phyloP scores from a whole-genome alignment of 1,284 basidiomycete species.

The Ganoderma lucidum region DNA sequence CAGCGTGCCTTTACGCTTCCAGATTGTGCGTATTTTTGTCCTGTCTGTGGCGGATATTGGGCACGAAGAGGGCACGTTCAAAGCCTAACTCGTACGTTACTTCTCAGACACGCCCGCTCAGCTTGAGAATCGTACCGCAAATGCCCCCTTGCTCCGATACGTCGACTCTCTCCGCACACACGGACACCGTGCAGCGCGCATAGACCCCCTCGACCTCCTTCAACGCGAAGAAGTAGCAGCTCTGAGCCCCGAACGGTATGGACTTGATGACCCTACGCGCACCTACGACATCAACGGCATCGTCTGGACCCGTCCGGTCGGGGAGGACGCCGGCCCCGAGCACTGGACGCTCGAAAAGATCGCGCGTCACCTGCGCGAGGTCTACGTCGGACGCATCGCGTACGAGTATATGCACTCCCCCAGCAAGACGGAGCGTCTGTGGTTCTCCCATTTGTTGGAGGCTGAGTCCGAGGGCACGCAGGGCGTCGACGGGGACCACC shows the following conservation, averaged over 20 bases:
- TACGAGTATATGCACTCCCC: constrained; percentile 93
- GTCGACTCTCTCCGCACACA: constrained; percentile 86
- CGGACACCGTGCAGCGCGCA: constrained; percentile 81
- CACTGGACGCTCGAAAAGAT: constrained; percentile 79
- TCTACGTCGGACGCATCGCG: constrained; percentile 85
- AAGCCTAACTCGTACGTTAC: background rate
- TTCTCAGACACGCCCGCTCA: constrained; percentile 75
- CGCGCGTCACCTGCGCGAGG: constrained; percentile 68
- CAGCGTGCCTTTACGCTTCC: constrained; percentile 70
- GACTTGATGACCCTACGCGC: constrained; percentile 60
- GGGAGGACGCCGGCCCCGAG: constrained; percentile 53
- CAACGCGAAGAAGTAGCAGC: constrained; percentile 87
- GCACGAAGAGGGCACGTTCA: background rate
- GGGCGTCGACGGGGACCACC: constrained; percentile 41
- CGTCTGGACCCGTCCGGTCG: constrained; percentile 71
- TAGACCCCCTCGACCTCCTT: constrained; percentile 88
- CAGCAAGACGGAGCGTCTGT: constrained; percentile 80
- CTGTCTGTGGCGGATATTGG: background rate
- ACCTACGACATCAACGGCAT: constrained; percentile 84
- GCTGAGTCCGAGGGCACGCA: constrained; percentile 54
- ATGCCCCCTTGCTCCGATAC: constrained; percentile 85
- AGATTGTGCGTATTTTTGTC: constrained; percentile 68
- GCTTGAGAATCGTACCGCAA: constrained; percentile 75
- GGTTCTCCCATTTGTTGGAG: constrained; percentile 88
- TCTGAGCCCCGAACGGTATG: constrained; percentile 81